A percentile compares a stretch with the other conserved stretches of the same genome.
phyloP scores from a whole-genome alignment of 495 filamentous ascomycete species.

The Podospora appendiculata region DNA sequence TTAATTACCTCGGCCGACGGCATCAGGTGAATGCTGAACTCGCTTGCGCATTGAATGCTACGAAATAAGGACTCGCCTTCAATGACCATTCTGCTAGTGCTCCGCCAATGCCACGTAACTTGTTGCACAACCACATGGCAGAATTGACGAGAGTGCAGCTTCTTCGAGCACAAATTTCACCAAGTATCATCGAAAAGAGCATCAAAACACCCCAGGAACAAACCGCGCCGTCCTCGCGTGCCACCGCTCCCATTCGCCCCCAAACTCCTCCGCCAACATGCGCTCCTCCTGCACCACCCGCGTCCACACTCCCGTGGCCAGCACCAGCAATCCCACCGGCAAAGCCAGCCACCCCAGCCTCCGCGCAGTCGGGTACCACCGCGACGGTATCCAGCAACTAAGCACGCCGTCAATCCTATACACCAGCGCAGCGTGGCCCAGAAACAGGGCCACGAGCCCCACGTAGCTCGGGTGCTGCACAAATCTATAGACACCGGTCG shows the following conservation, averaged over 20 bases:
- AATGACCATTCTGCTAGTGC: too few species aligned
- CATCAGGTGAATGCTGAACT: too few species aligned
- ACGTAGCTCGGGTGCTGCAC: slow-evolving; percentile 45
- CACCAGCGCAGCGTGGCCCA: slow-evolving; percentile 12
- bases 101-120: too few species aligned
- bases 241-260: slow-evolving; percentile 37
- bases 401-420: slow-evolving; percentile 17
- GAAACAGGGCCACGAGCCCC: slow-evolving; percentile 13
- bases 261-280: slow-evolving; percentile 35
- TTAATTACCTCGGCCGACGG: too few species aligned
- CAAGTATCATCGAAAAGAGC: too few species aligned
- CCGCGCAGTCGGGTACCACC: slow-evolving; percentile 15
- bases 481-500: slow-evolving; percentile 35
- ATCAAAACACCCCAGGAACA: slow-evolving; percentile 22
- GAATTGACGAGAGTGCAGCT: too few species aligned
- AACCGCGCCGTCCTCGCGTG: slow-evolving; percentile 24
- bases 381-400: slow-evolving; percentile 19
- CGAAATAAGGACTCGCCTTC: too few species aligned
- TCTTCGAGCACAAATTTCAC: too few species aligned
- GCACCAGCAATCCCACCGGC: background rate
- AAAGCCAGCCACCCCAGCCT: slow-evolving; percentile 7
- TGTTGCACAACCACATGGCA: too few species aligned
- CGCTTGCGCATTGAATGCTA: too few species aligned
- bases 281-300: slow-evolving; percentile 32
- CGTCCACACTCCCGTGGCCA: slow-evolving; percentile 6